phyloP scores from a whole-genome alignment of 345 rosid species.

The Salix caprea region DNA sequence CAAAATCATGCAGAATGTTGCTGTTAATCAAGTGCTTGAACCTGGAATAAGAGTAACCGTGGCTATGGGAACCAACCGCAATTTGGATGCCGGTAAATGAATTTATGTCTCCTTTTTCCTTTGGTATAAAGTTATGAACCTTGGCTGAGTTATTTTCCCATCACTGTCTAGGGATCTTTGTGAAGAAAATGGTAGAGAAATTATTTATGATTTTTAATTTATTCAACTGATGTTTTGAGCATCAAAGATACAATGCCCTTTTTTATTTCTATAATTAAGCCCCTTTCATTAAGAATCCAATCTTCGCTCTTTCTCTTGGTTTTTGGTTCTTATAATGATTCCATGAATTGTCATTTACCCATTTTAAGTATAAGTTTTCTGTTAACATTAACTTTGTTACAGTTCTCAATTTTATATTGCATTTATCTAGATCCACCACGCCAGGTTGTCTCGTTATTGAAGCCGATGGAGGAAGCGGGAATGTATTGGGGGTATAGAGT shows the following conservation, averaged over 20 bases:
- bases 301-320: neutral
- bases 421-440: slow-evolving; percentile 54
- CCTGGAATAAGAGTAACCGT: slow-evolving; percentile 85
- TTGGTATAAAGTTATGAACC: neutral
- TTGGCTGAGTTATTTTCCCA: neutral
- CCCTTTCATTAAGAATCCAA: neutral
- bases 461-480: slow-evolving; percentile 75
- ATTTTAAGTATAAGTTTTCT: neutral
- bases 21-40: slow-evolving; percentile 58
- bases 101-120: neutral
- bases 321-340: neutral
- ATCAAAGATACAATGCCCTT: neutral
- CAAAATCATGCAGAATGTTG: slow-evolving; percentile 53
- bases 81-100: slow-evolving; percentile 53
- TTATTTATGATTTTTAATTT: neutral
- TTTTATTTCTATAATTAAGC: neutral
- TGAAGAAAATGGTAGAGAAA: neutral
- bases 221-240: neutral
- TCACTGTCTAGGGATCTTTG: neutral
- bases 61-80: slow-evolving; percentile 69
- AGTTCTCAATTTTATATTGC: slow-evolving; percentile 20
- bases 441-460: slow-evolving; percentile 58
- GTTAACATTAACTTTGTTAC: neutral
- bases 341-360: neutral
- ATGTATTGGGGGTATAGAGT: slow-evolving; percentile 92